A percentile compares a stretch with the other conserved stretches of the same genome.
Evolutionary conservation across 257 asterid species (phyloP).

Genomic region (Dorcoceras hygrometricum): DNA sequence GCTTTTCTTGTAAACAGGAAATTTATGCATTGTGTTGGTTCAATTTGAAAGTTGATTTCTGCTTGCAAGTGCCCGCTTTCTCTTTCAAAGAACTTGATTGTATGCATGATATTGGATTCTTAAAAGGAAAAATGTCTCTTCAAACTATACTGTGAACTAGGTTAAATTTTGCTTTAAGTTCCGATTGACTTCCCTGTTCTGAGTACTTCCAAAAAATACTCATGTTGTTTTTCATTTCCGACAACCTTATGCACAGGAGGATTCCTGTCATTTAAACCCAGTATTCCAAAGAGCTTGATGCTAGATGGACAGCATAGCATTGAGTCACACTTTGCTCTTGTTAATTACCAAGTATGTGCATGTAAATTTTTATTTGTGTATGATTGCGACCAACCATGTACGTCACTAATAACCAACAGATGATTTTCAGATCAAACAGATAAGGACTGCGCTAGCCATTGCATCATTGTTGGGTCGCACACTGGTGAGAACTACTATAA

Average conservation of each 20-base stretch:
- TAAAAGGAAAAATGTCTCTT: background rate
- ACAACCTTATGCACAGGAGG: conserved; percentile 72
- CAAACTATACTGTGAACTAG: background rate
- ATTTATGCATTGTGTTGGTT: background rate
- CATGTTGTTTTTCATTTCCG: conserved; percentile 15
- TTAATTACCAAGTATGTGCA: conserved; percentile 83
- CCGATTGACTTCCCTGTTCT: conserved; percentile 16
- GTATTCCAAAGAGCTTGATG: conserved; percentile 82
- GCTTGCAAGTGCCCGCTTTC: background rate
- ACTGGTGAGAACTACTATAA: conserved; percentile 55
- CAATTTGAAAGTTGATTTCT: too few relatives aligned
- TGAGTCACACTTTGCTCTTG: conserved; percentile 86
- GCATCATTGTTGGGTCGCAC: conserved; percentile 89
- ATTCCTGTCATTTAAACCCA: conserved; percentile 76
- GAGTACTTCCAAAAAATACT: conserved; percentile 5
- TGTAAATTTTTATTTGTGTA: conserved; percentile 15
- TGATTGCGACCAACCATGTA: conserved; percentile 13
- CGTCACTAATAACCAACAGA: conserved; percentile 25
- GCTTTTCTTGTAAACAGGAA: background rate
- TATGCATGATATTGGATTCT: background rate
- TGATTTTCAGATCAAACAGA: conserved; percentile 76
- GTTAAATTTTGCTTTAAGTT: background rate
- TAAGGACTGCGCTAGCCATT: conserved; percentile 92
- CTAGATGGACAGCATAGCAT: conserved; percentile 83
- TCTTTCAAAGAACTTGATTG: background rate